These are phyloP conservation scores for Metarhizium guizhouense DNA, from an alignment of 2,329 filamentous ascomycete genomes.

Conservation along the genomic window DNA sequence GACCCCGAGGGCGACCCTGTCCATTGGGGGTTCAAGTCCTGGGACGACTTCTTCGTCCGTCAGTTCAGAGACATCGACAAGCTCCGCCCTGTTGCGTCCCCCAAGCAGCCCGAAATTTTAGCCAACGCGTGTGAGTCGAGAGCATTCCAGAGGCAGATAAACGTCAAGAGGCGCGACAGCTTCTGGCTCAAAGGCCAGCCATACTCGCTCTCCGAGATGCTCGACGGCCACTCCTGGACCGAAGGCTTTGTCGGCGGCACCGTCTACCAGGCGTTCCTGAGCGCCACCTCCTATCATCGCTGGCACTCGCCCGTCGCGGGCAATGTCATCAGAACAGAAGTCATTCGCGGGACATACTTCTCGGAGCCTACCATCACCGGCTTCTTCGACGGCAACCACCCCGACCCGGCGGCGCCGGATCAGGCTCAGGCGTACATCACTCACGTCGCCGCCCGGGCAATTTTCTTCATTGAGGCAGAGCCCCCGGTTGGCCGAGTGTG, in stretches of 20 bases:
- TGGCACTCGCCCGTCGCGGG: conserved; percentile 63
- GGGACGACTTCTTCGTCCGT: conserved; percentile 64
- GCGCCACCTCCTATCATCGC: conserved; percentile 58
- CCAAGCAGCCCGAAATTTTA: conserved; percentile 43
- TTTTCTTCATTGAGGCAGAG: conserved; percentile 64
- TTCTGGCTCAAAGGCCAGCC: conserved; percentile 65
- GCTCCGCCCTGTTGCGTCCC: conserved; percentile 45
- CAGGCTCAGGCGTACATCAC: conserved; percentile 54
- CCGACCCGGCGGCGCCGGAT: conserved; percentile 26
- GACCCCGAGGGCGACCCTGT: conserved; percentile 35
- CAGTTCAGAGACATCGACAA: conserved; percentile 36
- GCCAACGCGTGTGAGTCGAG: conserved; percentile 57
- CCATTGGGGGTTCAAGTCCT: conserved; percentile 55
- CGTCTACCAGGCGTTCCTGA: conserved; percentile 63
- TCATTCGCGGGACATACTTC: conserved; percentile 58
- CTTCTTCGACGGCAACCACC: conserved; percentile 13
- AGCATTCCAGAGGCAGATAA: conserved; percentile 39
- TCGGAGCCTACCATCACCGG: conserved; percentile 34
- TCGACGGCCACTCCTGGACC: conserved; percentile 44
- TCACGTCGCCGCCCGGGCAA: conserved; percentile 54
- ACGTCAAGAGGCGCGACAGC: conserved; percentile 45
- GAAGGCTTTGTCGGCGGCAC: conserved; percentile 52
- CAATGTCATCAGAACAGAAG: conserved; percentile 45
- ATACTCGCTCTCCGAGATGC: conserved; percentile 56
- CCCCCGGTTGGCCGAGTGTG: conserved; percentile 57